phyloP scores from a whole-genome alignment of 1,139 yeast genomes.

The Debaryomycetaceae sp. region DNA sequence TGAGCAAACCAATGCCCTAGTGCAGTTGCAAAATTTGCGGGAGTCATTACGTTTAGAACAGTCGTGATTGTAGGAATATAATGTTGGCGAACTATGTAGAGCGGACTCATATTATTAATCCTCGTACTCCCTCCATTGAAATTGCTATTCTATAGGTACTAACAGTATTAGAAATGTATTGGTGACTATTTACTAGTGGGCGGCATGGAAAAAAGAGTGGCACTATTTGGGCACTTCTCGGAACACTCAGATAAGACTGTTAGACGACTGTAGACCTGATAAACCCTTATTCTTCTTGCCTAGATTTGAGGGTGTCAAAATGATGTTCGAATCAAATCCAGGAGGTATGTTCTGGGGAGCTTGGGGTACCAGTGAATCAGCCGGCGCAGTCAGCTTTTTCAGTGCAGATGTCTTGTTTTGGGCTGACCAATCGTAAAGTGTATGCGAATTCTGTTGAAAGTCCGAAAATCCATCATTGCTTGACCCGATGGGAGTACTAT shows the following conservation, averaged over 20 bases:
- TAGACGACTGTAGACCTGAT: neutral
- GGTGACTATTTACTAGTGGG: too few species aligned
- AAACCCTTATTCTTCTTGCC: neutral
- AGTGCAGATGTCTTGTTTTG: neutral
- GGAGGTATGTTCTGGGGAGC: constrained; percentile 20
- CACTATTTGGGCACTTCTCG: neutral
- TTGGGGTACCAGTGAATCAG: too few species aligned
- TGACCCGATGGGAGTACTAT: neutral
- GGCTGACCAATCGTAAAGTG: neutral
- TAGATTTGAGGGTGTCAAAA: constrained; percentile 15
- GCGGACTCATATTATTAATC: too few species aligned
- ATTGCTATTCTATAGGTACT: too few species aligned
- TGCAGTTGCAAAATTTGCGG: too few species aligned
- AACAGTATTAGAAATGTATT: too few species aligned
- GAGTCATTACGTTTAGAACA: too few species aligned
- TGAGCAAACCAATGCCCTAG: too few species aligned
- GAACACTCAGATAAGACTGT: neutral
- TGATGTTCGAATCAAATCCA: constrained; percentile 23
- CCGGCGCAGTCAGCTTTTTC: neutral
- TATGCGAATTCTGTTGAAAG: neutral
- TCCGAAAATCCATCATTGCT: neutral
- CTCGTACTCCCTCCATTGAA: too few species aligned
- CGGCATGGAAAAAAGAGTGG: too few species aligned
- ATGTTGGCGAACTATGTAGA: too few species aligned
- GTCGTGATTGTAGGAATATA: too few species aligned